Percentiles rank a stretch among this genome's conserved stretches.
Conservation (phyloP, 768 basidiomycete species). For the Bullera alba region DNA sequence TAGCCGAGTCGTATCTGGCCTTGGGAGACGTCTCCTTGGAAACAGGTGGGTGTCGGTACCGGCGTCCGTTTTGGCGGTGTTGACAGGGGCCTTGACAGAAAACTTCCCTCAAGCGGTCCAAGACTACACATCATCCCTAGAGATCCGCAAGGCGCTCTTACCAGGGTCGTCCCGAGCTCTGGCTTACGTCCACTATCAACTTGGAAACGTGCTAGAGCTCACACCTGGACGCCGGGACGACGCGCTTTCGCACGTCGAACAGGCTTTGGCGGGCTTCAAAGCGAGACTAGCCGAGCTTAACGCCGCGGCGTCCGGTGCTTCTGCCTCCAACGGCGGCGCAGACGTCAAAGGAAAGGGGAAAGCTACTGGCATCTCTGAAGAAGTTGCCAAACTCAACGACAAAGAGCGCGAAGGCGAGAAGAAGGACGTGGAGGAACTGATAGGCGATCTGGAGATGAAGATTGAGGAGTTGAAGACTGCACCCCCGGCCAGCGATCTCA, state of each 20-base stretch:
- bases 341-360: conserved; percentile 32
- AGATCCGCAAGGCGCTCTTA: conserved; percentile 64
- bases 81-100: conserved; percentile 52
- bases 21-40: conserved; percentile 96
- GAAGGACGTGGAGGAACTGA: conserved; percentile 67
- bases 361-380: conserved; percentile 10
- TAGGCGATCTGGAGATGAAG: conserved; percentile 80
- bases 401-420: conserved; percentile 70
- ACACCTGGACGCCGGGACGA: conserved; percentile 75
- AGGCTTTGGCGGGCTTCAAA: conserved; percentile 70
- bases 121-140: conserved; percentile 73
- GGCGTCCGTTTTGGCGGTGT: not conserved
- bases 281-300: conserved; percentile 51
- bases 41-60: conserved; percentile 61
- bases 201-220: conserved; percentile 87
- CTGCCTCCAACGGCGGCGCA: conserved; percentile 44
- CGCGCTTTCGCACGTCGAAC: conserved; percentile 72
- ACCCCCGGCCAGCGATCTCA: conserved; percentile 50
- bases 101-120: conserved; percentile 91
- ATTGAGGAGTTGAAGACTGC: conserved; percentile 83
- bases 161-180: conserved; percentile 86
- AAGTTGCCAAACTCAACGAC: conserved; percentile 47
- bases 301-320: too few species aligned
- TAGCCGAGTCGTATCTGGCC: conserved; percentile 83
- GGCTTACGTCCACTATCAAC: conserved; percentile 87